Base-by-base conservation (phyloP, 2,329 filamentous ascomycete genomes). In the Cordyceps javanica region DNA sequence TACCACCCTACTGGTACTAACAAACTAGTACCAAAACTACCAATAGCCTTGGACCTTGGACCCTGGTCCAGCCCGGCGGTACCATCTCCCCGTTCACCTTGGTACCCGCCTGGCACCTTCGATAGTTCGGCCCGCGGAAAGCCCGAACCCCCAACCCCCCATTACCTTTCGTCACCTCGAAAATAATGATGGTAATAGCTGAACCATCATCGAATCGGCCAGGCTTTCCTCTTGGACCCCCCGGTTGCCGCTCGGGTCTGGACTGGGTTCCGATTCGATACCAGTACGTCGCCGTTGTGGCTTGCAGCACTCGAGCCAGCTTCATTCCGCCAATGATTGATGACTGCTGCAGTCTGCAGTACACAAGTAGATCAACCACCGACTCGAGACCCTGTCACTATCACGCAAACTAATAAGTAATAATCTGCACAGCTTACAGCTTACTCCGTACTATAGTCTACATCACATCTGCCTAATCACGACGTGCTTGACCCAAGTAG, bases 241-340 rank as follows among this genome's bases (percentile, higher is more conserved):
- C 38, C 5, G 11, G 38, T 9, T 41, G 9, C n/a, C 32, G 34
- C 25, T n/a, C 16, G 26, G n/a, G 25, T 38, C 25, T 26, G 34
- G 16, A 30, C 28, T 48, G 16, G 42, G 21, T 25, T 55, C 41
- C 48, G 32, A 38, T 55, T 55, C 53, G 53, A 55, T 55, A 28
- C n/a, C n/a, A n/a, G n/a, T n/a, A n/a, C 32, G 38, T 55, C 42
- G 42, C 39, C n/a, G 41, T 28, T 46, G 53, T 55, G 41, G 53
- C 53, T 55, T 54, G 26, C 50, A 39, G 25, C 30, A 36, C n/a
- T 54, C 30, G 14, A 26, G 6, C 38, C 38, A 23, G 26, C 6
- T n/a, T 42, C 16, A 26, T 42, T 44, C 38, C 23, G 25, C 50
- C 50, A 53, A 42, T 44, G 30, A n/a, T n/a, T 32, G 32, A 34